phyloP scores from a whole-genome alignment of 257 asterid species.

The Misopates orontium region DNA sequence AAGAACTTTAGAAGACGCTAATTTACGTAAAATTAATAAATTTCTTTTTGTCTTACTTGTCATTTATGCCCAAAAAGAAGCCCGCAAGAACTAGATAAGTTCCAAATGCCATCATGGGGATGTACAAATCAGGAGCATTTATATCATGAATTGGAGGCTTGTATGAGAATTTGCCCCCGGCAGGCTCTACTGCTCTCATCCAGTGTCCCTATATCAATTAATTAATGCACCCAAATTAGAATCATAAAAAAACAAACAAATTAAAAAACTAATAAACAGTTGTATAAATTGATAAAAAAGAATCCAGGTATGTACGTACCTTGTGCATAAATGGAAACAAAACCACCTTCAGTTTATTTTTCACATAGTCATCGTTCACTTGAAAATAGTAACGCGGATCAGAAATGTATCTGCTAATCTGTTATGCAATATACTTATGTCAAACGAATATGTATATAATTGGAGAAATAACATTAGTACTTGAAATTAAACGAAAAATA shows the following conservation, averaged over 20 bases:
- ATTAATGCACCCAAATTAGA: no score
- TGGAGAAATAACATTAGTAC: no score
- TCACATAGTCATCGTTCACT: conserved; percentile 59
- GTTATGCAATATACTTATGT: not conserved
- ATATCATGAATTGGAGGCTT: conserved; percentile 56
- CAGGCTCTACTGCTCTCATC: conserved; percentile 59
- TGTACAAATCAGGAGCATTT: conserved; percentile 62
- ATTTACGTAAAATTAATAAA: no score
- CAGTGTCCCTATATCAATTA: conserved; percentile 44
- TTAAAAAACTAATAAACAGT: not conserved
- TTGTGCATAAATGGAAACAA: conserved; percentile 59
- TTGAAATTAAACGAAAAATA: no score
- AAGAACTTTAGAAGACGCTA: no score
- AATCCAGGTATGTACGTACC: conserved; percentile 31
- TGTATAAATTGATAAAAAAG: not conserved
- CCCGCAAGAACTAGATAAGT: conserved; percentile 58
- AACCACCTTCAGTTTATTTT: conserved; percentile 57
- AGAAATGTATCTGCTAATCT: conserved; percentile 56
- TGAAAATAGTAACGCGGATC: conserved; percentile 63
- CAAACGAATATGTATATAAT: no score
- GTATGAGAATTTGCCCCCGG: conserved; percentile 55
- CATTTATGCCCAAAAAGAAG: conserved; percentile 47
- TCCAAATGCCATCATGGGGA: conserved; percentile 60
- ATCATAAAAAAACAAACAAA: not conserved
- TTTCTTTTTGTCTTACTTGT: conserved; percentile 38